These are phyloP conservation scores for Davidsoniella eucalypti DNA, from an alignment of 2,329 filamentous ascomycete species.

Conservation along the genomic window DNA sequence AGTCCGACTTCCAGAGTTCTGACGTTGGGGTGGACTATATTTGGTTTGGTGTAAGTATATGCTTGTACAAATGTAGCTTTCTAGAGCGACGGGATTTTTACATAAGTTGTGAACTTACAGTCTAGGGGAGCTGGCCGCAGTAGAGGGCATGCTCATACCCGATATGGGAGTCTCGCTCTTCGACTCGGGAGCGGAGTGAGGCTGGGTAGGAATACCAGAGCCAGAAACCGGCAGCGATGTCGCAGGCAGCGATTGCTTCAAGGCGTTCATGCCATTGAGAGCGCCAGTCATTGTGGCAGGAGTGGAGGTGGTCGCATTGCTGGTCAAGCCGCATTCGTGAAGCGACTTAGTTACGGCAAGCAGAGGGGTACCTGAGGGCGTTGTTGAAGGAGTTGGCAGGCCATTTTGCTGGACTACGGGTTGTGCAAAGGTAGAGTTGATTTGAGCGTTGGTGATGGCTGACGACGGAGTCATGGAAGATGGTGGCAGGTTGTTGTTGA, in stretches of 20 bases:
- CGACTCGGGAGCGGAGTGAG: constrained; percentile 7
- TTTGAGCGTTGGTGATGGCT: constrained; percentile 19
- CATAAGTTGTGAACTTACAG: constrained; percentile 28
- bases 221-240: neutral
- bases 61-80: neutral
- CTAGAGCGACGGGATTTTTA: neutral
- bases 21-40: constrained; percentile 47
- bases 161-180: constrained; percentile 35
- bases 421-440: constrained; percentile 20
- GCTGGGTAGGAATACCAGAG: neutral
- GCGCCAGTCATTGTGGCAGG: constrained; percentile 25
- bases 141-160: constrained; percentile 39
- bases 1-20: constrained; percentile 61
- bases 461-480: constrained; percentile 18
- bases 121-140: constrained; percentile 40
- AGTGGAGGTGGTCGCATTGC: constrained; percentile 16
- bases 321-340: constrained; percentile 17
- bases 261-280: constrained; percentile 26
- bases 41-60: constrained; percentile 1
- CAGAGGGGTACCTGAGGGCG: constrained; percentile 15
- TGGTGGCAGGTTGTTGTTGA: constrained; percentile 18
- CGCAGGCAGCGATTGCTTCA: constrained; percentile 17
- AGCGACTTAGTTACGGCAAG: constrained; percentile 16
- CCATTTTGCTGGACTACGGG: constrained; percentile 21
- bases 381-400: constrained; percentile 15